These are phyloP conservation scores for Chytridium lagenaria DNA, from an alignment of 371 early-diverging fungal genomes.

Conservation along the genomic window DNA sequence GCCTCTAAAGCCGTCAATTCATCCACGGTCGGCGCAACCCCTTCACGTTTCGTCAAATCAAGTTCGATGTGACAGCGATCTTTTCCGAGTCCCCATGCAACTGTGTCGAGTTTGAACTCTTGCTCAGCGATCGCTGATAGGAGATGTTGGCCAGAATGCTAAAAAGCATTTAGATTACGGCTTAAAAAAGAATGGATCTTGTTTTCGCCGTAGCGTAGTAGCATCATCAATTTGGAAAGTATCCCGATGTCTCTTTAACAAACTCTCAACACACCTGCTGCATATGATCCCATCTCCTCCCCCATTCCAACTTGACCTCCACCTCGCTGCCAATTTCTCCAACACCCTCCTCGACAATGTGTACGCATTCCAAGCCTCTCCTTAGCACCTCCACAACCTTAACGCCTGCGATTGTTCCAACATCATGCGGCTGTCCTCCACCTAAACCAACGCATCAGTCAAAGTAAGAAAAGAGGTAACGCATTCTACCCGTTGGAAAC, in stretches of 20 bases:
- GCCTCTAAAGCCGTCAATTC: slow-evolving; percentile 60
- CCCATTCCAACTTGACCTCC: slow-evolving; percentile 68
- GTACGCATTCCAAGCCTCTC: slow-evolving; percentile 67
- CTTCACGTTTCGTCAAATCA: slow-evolving; percentile 39
- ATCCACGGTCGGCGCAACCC: slow-evolving; percentile 54
- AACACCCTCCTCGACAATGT: slow-evolving; percentile 53
- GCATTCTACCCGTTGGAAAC: no score
- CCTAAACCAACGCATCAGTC: no score
- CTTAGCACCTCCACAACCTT: slow-evolving; percentile 67
- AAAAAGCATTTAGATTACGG: background rate
- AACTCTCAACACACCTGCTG: slow-evolving; percentile 57
- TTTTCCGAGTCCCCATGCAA: slow-evolving; percentile 72
- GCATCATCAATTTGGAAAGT: no score
- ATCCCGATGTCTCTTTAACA: background rate
- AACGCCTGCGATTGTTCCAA: slow-evolving; percentile 61
- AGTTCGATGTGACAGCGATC: slow-evolving; percentile 68
- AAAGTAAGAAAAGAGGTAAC: no score
- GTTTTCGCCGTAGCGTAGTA: no score
- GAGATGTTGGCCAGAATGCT: slow-evolving; percentile 79
- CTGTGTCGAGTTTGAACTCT: slow-evolving; percentile 60
- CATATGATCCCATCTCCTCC: slow-evolving; percentile 76
- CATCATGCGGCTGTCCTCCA: slow-evolving; percentile 72
- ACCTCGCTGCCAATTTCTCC: slow-evolving; percentile 62
- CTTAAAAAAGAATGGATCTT: background rate
- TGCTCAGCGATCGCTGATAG: slow-evolving; percentile 73